Percentiles rank a stretch among this genome's conserved stretches.
Conservation (phyloP, 2,329 filamentous ascomycete species). For the Calonectria hawksworthii region DNA sequence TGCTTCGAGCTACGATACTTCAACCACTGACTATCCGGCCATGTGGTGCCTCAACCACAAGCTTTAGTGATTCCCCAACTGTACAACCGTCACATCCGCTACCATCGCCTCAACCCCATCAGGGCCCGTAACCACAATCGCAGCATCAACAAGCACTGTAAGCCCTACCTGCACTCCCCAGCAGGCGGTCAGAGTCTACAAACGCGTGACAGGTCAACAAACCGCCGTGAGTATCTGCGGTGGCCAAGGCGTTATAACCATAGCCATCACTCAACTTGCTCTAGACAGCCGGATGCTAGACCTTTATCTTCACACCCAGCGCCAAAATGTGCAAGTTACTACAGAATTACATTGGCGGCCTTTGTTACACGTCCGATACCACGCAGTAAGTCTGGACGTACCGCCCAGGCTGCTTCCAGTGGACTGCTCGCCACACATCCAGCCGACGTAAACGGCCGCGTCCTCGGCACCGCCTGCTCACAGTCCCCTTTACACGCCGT, state of each 20-base stretch:
- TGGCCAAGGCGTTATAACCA: background rate
- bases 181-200: no score
- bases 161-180: no score
- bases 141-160: background rate
- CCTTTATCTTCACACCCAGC: background rate
- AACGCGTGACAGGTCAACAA: no score
- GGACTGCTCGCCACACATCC: background rate
- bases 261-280: background rate
- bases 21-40: no score
- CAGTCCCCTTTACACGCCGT: background rate
- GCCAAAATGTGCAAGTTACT: background rate
- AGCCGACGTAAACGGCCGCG: background rate
- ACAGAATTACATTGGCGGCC: background rate
- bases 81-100: background rate
- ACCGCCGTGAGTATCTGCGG: no score
- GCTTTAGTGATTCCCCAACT: no score
- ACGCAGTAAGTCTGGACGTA: background rate
- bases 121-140: background rate
- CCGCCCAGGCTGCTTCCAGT: background rate
- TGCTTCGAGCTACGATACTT: no score
- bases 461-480: background rate
- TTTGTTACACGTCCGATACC: background rate
- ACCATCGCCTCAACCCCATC: background rate
- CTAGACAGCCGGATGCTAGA: background rate
- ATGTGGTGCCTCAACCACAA: no score